These are phyloP conservation scores for Elsinoe australis DNA, from an alignment of 2,329 filamentous ascomycete genomes.

Conservation along the genomic window DNA sequence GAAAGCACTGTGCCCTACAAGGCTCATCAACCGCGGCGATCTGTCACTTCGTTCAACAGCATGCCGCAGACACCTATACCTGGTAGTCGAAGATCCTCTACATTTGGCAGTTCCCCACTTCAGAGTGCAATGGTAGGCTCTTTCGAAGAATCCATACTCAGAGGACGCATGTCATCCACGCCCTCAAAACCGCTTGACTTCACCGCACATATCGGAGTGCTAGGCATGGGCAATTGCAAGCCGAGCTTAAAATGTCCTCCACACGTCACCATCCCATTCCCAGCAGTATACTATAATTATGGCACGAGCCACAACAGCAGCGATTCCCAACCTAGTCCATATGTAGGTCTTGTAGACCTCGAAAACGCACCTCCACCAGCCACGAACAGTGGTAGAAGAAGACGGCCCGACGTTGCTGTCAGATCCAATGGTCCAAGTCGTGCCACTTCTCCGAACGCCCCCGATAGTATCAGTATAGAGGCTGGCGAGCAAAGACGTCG, in stretches of 20 bases:
- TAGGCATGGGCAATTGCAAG: constrained; percentile 85
- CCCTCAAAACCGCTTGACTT: constrained; percentile 91
- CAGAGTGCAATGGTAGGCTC: constrained; percentile 95
- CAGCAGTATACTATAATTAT: constrained; percentile 95
- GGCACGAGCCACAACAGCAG: constrained; percentile 60
- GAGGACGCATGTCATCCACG: constrained; percentile 92
- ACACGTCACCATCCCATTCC: constrained; percentile 84
- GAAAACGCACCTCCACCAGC: constrained; percentile 54
- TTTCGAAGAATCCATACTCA: constrained; percentile 92
- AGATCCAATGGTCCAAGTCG: constrained; percentile 22
- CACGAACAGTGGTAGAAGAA: background rate
- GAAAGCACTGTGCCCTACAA: constrained; percentile 61
- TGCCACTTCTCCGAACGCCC: constrained; percentile 22
- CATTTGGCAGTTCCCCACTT: constrained; percentile 67
- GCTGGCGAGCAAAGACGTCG: constrained; percentile 25
- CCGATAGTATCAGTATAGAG: background rate
- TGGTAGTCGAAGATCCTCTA: constrained; percentile 58
- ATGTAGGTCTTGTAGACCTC: constrained; percentile 86
- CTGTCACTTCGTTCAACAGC: constrained; percentile 54
- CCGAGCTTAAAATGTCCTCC: constrained; percentile 74
- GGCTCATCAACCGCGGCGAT: constrained; percentile 69
- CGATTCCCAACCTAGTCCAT: constrained; percentile 79
- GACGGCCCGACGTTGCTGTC: background rate
- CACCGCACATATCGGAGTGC: constrained; percentile 86
- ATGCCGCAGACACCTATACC: constrained; percentile 40